Conservation (phyloP, 2,329 filamentous ascomycete species). For the Podosphaera fusca region DNA sequence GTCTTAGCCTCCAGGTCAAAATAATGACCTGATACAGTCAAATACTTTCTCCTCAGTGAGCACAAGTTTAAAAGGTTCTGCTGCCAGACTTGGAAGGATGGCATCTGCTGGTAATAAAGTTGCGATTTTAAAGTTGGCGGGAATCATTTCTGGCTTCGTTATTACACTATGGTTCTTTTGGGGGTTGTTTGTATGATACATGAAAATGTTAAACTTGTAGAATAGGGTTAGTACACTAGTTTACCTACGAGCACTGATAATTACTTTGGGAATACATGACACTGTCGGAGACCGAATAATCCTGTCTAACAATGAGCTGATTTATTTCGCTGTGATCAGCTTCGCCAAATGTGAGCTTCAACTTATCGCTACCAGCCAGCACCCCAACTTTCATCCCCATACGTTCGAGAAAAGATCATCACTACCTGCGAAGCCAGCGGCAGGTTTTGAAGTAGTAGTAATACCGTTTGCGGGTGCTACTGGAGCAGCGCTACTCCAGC, state of each 20-base stretch:
- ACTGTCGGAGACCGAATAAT: background rate
- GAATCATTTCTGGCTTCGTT: conserved; percentile 51
- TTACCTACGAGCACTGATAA: background rate
- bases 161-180: conserved; percentile 44
- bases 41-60: conserved; percentile 83
- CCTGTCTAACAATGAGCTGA: background rate
- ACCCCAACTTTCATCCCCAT: conserved; percentile 39
- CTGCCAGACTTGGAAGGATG: conserved; percentile 66
- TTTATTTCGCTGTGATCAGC: background rate
- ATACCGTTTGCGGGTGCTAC: conserved; percentile 22
- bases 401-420: conserved; percentile 94
- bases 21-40: conserved; percentile 25
- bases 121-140: conserved; percentile 72
- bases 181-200: conserved; percentile 13
- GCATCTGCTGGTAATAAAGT: conserved; percentile 76
- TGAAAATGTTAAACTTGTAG: background rate
- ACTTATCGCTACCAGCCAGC: background rate
- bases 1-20: background rate
- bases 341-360: background rate
- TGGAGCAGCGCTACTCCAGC: conserved; percentile 61
- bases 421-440: conserved; percentile 36
- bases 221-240: background rate
- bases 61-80: conserved; percentile 63
- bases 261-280: background rate
- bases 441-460: conserved; percentile 26